Percentiles rank a stretch among this genome's conserved stretches.
Evolutionary conservation across 2,329 filamentous ascomycete genomes (phyloP).

Genomic region (Fusarium penzigii): DNA sequence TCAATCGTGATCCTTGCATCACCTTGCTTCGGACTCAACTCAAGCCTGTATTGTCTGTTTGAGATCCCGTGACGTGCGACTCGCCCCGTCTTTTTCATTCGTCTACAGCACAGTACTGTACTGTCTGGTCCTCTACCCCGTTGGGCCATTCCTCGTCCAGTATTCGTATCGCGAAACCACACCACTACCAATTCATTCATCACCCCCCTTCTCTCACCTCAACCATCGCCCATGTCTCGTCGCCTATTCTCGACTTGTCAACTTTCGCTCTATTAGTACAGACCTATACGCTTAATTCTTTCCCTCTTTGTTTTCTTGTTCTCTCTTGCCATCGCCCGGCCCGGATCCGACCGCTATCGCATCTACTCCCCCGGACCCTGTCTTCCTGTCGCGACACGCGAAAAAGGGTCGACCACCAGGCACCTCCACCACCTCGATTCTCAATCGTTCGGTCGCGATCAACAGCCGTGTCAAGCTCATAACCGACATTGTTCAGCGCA

Average conservation of each 20-base stretch:
- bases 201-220: slow-evolving; percentile 7
- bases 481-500: slow-evolving; percentile 26
- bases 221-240: slow-evolving; percentile 30
- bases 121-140: slow-evolving; percentile 15
- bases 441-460: slow-evolving; percentile 12
- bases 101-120: slow-evolving; percentile 2
- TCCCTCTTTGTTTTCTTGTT: slow-evolving; percentile 9
- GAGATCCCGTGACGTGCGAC: slow-evolving; percentile 30
- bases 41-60: background rate
- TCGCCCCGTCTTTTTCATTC: slow-evolving; percentile 31
- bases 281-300: slow-evolving; percentile 2
- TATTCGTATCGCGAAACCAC: slow-evolving; percentile 31
- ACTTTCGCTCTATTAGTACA: slow-evolving; percentile 18
- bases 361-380: slow-evolving; percentile 18
- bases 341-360: slow-evolving; percentile 24
- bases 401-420: slow-evolving; percentile 22
- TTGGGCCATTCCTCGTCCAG: slow-evolving; percentile 21
- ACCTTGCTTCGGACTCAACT: slow-evolving; percentile 8
- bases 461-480: slow-evolving; percentile 17
- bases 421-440: slow-evolving; percentile 13
- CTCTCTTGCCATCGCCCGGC: slow-evolving; percentile 7
- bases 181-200: slow-evolving; percentile 14
- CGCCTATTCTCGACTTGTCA: slow-evolving; percentile 19
- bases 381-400: slow-evolving; percentile 31
- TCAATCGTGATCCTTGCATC: slow-evolving; percentile 14